Evolutionary conservation across 2,329 filamentous ascomycete species (phyloP), one percentile per base, ranked within the genome.

Genomic region (Zalaria sp.): DNA sequence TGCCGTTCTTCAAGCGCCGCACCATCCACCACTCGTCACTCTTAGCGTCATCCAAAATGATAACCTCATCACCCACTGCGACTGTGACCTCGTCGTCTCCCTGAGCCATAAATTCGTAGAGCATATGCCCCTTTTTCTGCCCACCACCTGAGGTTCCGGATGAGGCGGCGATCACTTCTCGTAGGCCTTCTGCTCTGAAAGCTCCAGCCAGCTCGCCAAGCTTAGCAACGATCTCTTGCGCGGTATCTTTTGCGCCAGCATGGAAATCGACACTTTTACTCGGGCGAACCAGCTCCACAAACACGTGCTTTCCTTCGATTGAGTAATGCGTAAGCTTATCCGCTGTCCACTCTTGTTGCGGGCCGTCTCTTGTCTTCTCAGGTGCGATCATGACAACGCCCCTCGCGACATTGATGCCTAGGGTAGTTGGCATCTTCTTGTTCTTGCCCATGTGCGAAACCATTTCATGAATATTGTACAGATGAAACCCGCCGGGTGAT

Each of bases 1-100:
- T 91, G 51, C 86, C 86, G 57, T 87, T 96, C 66, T 87, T 93
- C 48, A 95, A 57, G 31, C 88, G 77, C 45, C 83, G 77, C 31
- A 98, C 86, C 68, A 91, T 87, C 89, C 91, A 96, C 91, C 91
- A 98, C 58, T 98, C 91, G 45, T 95, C 87, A 47, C 88, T 95
- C 63, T 88, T 91, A 29, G 71, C 77, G 55, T 95, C 87, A 57
- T 98, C 89, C 43, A 96, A 61, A 41, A 98, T 69, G 35, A 93
- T 67, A 34, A 98, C 89, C 56, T 98, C 89, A 56, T 98, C 91
- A 34, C 83, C 91, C 25, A 82, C 74, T 26, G 76, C 79, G 37
- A 98, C 91, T 0, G 86, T 94, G 38, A 98, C 89, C 62, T 98
- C 91, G 53, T 98, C 91, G 5, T 94, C 84, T 31, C 88, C 88